Percentiles rank a stretch among this genome's conserved stretches.
phyloP scores from a whole-genome alignment of 352 stramenopile species.

The Phytophthora sansomeana region DNA sequence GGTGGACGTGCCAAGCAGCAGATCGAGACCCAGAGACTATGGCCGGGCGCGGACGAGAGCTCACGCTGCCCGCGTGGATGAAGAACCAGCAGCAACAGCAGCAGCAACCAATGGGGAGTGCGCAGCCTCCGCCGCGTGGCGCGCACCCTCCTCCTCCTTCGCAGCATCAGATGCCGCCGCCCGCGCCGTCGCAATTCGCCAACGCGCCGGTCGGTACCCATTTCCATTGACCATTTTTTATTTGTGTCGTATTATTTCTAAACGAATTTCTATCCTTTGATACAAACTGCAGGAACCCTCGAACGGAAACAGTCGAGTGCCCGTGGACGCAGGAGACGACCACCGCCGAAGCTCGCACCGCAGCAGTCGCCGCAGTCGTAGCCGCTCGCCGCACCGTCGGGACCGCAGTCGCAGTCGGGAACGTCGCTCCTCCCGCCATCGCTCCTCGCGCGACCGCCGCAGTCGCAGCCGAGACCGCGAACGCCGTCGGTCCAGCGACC shows the following conservation, averaged over 20 bases:
- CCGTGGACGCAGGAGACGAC: conserved; percentile 18
- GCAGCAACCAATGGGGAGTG: not conserved
- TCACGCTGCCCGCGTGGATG: conserved; percentile 91
- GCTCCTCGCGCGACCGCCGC: conserved; percentile 49
- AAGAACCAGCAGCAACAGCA: conserved; percentile 69
- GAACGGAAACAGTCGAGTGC: conserved; percentile 19
- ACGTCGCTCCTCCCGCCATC: conserved; percentile 48
- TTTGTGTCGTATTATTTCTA: not conserved
- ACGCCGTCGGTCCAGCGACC: conserved; percentile 39
- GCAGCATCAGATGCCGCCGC: conserved; percentile 28
- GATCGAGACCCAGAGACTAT: conserved; percentile 41
- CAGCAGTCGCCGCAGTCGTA: conserved; percentile 54
- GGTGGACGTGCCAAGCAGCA: conserved; percentile 32
- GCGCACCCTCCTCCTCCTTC: conserved; percentile 25
- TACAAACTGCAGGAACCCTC: conserved; percentile 23
- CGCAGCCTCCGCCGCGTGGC: conserved; percentile 16
- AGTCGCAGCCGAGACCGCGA: conserved; percentile 53
- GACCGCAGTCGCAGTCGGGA: conserved; percentile 48
- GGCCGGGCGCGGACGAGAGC: conserved; percentile 81
- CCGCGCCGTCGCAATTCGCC: conserved; percentile 60
- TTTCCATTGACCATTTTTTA: not conserved
- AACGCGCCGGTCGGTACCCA: conserved; percentile 56
- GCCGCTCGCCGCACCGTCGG: conserved; percentile 48
- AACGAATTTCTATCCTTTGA: too few relatives aligned
- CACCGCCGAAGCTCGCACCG: conserved; percentile 43